phyloP scores from a whole-genome alignment of 768 basidiomycete genomes.

The Paxillus involutus region DNA sequence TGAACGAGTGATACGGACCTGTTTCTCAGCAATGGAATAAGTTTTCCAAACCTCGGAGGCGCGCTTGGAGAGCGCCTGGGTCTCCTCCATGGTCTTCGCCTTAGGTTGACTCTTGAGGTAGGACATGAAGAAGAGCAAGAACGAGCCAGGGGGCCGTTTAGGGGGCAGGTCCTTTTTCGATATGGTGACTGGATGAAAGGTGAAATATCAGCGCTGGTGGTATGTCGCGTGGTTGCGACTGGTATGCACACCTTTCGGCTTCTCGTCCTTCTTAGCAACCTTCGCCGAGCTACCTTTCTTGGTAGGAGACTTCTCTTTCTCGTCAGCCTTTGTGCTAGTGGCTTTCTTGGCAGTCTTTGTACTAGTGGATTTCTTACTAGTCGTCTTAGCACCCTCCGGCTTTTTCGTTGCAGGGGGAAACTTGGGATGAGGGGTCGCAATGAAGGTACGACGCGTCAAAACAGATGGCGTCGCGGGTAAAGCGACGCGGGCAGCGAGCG shows the following conservation, averaged over 20 bases:
- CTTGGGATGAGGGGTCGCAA: conserved; percentile 18
- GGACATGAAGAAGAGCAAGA: conserved; percentile 23
- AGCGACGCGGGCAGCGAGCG: conserved; percentile 1
- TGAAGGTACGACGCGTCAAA: conserved; percentile 26
- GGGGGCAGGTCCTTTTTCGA: conserved; percentile 23
- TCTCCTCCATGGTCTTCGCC: neutral
- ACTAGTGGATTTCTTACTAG: conserved; percentile 1
- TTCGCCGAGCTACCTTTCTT: conserved; percentile 4
- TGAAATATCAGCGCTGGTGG: neutral
- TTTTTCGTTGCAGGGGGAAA: conserved; percentile 6
- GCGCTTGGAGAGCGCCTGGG: conserved; percentile 13
- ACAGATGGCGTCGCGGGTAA: neutral
- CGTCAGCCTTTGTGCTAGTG: too few species aligned
- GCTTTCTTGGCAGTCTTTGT: too few species aligned
- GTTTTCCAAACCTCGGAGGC: conserved; percentile 30
- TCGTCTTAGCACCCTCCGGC: conserved; percentile 3
- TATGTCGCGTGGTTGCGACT: neutral
- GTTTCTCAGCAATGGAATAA: conserved; percentile 34
- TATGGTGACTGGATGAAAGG: conserved; percentile 10
- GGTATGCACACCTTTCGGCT: conserved; percentile 13
- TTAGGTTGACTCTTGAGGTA: conserved; percentile 6
- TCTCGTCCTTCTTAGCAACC: neutral
- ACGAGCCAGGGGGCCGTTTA: conserved; percentile 26
- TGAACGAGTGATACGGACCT: conserved; percentile 24
- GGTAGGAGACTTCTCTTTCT: neutral